These are phyloP conservation scores for Delonix regia DNA, from an alignment of 306 rosid genomes.

Conservation along the genomic window DNA sequence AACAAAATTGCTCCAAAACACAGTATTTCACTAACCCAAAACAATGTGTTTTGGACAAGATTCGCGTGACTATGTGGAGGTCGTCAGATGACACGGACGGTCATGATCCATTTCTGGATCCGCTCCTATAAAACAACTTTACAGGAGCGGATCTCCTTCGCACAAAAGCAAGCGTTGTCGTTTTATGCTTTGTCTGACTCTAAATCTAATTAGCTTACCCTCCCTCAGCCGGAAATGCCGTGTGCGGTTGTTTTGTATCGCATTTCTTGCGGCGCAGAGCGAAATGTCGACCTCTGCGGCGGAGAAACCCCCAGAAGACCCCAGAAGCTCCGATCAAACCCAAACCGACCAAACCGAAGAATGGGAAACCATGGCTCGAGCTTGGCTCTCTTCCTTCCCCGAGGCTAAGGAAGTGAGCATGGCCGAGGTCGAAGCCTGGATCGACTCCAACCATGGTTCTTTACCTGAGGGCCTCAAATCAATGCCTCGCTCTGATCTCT, in stretches of 20 bases:
- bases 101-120: no score
- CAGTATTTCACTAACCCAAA: no score
- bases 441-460: slow-evolving; percentile 72
- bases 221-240: slow-evolving; percentile 14
- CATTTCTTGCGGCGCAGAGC: neutral
- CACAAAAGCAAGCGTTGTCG: slow-evolving; percentile 28
- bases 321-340: slow-evolving; percentile 38
- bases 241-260: slow-evolving; percentile 1
- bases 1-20: no score
- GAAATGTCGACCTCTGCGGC: slow-evolving; percentile 58
- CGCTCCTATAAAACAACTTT: no score
- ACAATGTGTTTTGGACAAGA: no score
- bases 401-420: slow-evolving; percentile 79
- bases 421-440: slow-evolving; percentile 91
- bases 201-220: neutral
- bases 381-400: slow-evolving; percentile 84
- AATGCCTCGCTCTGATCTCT: slow-evolving; percentile 88
- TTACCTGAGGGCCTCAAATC: slow-evolving; percentile 77
- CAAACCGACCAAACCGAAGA: slow-evolving; percentile 56
- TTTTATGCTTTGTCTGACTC: neutral
- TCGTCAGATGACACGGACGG: no score
- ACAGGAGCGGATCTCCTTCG: no score
- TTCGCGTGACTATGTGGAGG: no score
- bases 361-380: slow-evolving; percentile 97
- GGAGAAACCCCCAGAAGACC: slow-evolving; percentile 37